Conservation (phyloP, 176 grass and related monocot genomes). For the Eremochloa ophiuroides region DNA sequence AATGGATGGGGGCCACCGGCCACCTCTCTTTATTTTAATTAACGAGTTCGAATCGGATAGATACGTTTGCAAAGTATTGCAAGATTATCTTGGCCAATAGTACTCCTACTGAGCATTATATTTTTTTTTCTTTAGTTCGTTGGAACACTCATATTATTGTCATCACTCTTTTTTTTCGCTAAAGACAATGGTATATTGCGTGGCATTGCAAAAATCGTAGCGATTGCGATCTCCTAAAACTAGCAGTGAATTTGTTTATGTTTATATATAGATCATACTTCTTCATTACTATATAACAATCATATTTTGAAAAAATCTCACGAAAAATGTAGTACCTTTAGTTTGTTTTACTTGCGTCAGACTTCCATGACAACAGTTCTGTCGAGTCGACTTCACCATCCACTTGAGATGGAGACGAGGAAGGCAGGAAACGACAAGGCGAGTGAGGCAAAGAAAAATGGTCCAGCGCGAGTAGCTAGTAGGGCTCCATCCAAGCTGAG, state of each 20-base stretch:
- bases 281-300: too few species aligned
- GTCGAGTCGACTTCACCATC: neutral
- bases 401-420: neutral
- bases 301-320: neutral
- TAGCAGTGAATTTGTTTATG: too few species aligned
- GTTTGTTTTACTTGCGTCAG: neutral
- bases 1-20: neutral
- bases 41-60: neutral
- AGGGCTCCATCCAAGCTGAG: neutral
- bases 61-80: neutral
- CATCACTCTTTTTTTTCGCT: too few species aligned
- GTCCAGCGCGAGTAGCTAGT: too few species aligned
- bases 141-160: too few species aligned
- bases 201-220: too few species aligned
- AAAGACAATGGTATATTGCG: too few species aligned
- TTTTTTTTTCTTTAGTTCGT: too few species aligned
- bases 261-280: too few species aligned
- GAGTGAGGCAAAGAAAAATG: constrained; percentile 8
- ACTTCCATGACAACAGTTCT: neutral
- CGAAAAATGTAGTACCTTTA: neutral
- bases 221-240: too few species aligned
- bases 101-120: too few species aligned
- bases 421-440: constrained; percentile 14
- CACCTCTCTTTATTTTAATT: neutral
- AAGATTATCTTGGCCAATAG: too few species aligned